These are phyloP conservation scores for Naganishia antarctica DNA, from an alignment of 768 basidiomycete species.

Conservation along the genomic window DNA sequence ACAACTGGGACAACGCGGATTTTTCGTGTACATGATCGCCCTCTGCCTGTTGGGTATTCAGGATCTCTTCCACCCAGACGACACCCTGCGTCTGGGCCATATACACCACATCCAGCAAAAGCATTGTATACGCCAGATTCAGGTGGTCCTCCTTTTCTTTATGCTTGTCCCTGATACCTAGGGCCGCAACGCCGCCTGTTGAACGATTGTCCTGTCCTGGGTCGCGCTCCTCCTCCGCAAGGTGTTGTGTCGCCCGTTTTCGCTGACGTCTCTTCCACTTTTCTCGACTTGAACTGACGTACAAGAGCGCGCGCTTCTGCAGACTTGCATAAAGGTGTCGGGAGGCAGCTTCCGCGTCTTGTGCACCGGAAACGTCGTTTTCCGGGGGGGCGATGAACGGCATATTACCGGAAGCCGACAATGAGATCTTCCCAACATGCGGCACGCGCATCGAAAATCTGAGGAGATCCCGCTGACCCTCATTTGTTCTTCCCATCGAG, in stretches of 20 bases:
- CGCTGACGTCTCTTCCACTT: constrained; percentile 22
- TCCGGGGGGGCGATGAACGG: background rate
- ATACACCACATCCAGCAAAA: constrained; percentile 19
- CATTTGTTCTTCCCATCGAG: background rate
- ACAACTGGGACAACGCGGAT: background rate
- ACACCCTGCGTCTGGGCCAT: constrained; percentile 20
- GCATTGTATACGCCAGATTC: constrained; percentile 23
- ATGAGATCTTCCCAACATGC: background rate
- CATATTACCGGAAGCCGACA: background rate
- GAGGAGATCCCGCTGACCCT: background rate
- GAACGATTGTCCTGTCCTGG: no score
- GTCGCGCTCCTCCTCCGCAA: background rate
- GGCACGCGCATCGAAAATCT: background rate
- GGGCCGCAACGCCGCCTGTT: background rate
- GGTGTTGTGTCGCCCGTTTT: background rate
- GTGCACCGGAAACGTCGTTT: background rate
- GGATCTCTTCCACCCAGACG: background rate
- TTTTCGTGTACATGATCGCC: no score
- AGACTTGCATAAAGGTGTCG: background rate
- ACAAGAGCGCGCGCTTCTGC: constrained; percentile 7
- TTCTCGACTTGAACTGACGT: constrained; percentile 22
- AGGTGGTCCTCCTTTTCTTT: constrained; percentile 28
- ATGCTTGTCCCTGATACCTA: constrained; percentile 19
- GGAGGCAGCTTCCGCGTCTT: background rate
- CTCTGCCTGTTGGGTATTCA: no score